These are phyloP conservation scores for Xylaria intraflava DNA, from an alignment of 495 filamentous ascomycete species.

Conservation along the genomic window DNA sequence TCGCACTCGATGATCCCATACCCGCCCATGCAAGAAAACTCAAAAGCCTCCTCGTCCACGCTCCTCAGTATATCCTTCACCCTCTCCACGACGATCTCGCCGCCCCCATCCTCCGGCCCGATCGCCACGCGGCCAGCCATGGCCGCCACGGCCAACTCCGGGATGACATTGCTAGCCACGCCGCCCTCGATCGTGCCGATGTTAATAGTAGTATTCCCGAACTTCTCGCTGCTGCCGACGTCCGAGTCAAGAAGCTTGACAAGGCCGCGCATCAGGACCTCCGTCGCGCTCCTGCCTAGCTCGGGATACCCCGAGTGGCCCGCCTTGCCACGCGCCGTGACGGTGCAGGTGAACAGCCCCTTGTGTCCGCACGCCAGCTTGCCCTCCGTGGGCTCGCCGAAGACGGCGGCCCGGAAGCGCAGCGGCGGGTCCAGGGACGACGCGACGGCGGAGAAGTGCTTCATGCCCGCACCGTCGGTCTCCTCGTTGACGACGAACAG, in stretches of 20 bases:
- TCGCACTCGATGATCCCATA: constrained; percentile 75
- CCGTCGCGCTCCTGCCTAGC: constrained; percentile 74
- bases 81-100: constrained; percentile 44
- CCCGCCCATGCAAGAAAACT: constrained; percentile 48
- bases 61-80: constrained; percentile 54
- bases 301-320: constrained; percentile 87
- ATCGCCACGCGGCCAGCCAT: constrained; percentile 69
- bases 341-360: constrained; percentile 58
- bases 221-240: constrained; percentile 66
- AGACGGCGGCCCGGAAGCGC: constrained; percentile 57
- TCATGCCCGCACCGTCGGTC: constrained; percentile 78
- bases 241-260: constrained; percentile 54
- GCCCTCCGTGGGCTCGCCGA: constrained; percentile 85
- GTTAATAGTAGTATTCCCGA: constrained; percentile 83
- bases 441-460: constrained; percentile 47
- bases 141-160: constrained; percentile 59
- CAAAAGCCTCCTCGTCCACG: constrained; percentile 51
- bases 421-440: constrained; percentile 40
- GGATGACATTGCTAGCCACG: constrained; percentile 83
- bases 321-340: constrained; percentile 66
- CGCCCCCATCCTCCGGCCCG: constrained; percentile 53
- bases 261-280: constrained; percentile 63
- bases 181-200: constrained; percentile 73
- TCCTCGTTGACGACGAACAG: constrained; percentile 93
- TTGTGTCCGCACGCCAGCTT: constrained; percentile 88